These are phyloP conservation scores for Salix exigua DNA, from an alignment of 345 rosid species.

Conservation along the genomic window DNA sequence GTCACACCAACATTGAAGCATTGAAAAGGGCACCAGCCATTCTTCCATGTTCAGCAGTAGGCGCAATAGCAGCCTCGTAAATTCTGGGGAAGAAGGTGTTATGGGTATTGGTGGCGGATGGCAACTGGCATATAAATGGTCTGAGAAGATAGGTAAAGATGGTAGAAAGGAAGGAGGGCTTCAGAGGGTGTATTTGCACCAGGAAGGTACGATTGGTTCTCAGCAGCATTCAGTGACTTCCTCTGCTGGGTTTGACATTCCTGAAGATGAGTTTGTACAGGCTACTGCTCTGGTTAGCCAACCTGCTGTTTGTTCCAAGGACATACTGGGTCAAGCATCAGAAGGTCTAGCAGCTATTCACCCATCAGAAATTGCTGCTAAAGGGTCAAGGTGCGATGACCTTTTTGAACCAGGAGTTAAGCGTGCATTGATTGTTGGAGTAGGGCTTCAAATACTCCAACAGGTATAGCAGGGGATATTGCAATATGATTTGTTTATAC, in stretches of 20 bases:
- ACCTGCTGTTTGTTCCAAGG: slow-evolving; percentile 15
- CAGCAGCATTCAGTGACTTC: slow-evolving; percentile 29
- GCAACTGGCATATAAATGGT: slow-evolving; percentile 39
- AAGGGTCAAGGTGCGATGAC: slow-evolving; percentile 18
- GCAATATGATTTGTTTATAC: neutral
- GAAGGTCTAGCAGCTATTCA: neutral
- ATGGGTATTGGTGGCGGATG: slow-evolving; percentile 45
- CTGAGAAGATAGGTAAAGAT: slow-evolving; percentile 26
- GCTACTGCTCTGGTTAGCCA: slow-evolving; percentile 41
- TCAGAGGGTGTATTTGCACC: slow-evolving; percentile 38
- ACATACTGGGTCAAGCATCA: slow-evolving; percentile 8
- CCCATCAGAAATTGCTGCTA: slow-evolving; percentile 2
- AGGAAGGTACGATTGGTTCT: slow-evolving; percentile 22
- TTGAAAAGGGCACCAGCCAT: slow-evolving; percentile 10
- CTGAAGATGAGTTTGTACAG: slow-evolving; percentile 23
- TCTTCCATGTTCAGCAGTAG: slow-evolving; percentile 11
- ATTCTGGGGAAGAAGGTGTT: slow-evolving; percentile 17
- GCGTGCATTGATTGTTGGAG: slow-evolving; percentile 42
- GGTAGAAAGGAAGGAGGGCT: slow-evolving; percentile 30
- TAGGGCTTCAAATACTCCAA: slow-evolving; percentile 36
- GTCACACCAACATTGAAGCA: slow-evolving; percentile 13
- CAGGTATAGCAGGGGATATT: slow-evolving; percentile 24
- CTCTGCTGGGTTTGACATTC: slow-evolving; percentile 3
- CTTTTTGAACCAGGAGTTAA: slow-evolving; percentile 43
- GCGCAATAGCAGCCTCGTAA: slow-evolving; percentile 17